Conservation (phyloP, 2,329 filamentous ascomycete species). For the Botrytis fragariae region DNA sequence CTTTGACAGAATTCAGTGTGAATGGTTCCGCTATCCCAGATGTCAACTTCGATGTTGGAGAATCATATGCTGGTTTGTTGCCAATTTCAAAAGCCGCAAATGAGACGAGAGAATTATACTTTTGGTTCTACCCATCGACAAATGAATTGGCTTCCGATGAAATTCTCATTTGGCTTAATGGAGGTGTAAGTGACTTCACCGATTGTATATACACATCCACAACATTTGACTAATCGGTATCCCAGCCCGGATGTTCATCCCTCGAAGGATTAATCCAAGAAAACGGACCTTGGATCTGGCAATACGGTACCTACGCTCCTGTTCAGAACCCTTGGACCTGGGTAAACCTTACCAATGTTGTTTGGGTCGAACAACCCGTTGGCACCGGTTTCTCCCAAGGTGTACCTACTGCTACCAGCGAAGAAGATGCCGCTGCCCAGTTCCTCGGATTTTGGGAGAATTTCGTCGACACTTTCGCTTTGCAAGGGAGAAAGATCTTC, state of each 20-base stretch:
- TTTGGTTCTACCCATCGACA: constrained; percentile 64
- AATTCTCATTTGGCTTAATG: constrained; percentile 55
- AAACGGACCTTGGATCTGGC: constrained; percentile 72
- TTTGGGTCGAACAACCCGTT: constrained; percentile 38
- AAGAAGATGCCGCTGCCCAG: constrained; percentile 66
- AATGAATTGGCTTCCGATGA: constrained; percentile 53
- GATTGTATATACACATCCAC: background rate
- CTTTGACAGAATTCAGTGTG: constrained; percentile 14
- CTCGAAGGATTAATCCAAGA: constrained; percentile 71
- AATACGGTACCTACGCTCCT: constrained; percentile 61
- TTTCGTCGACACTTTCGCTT: constrained; percentile 68
- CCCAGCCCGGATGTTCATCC: constrained; percentile 50
- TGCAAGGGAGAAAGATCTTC: constrained; percentile 68
- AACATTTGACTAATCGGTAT: background rate
- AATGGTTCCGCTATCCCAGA: constrained; percentile 49
- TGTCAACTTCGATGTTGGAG: constrained; percentile 65
- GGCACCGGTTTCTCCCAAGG: constrained; percentile 36
- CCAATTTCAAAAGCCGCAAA: constrained; percentile 52
- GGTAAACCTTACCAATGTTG: constrained; percentile 36
- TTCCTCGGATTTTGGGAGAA: constrained; percentile 79
- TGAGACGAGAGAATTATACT: constrained; percentile 56
- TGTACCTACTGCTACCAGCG: constrained; percentile 59
- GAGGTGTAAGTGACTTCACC: constrained; percentile 40
- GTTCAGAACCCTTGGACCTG: constrained; percentile 35
- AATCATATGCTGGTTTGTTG: constrained; percentile 62